Base-by-base conservation (phyloP, 371 early-diverging fungal genomes). In the Actinomucor elegans region DNA sequence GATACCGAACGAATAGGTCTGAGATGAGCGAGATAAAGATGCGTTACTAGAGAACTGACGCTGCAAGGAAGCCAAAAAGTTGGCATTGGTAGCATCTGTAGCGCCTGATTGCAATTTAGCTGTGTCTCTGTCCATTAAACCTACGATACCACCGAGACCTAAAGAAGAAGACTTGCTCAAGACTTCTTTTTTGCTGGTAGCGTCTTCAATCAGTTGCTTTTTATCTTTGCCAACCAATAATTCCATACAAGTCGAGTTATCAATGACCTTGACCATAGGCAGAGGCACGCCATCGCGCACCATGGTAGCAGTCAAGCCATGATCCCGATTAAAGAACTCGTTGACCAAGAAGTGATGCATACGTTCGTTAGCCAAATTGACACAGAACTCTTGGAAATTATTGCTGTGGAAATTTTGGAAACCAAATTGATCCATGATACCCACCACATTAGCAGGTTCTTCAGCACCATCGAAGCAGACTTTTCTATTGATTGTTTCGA, bases 291-390 rank as follows among this genome's bases (percentile, higher is more conserved):
- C 73, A 42, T 78, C 79, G 3, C 61, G 57, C 2, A 59, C 3
- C 73, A 77, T 77, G 23, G 56, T n/a, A 0, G 54, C 74, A 59
- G 83, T 80, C 27, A 79, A 51, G 3, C 88, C 88, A 12, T 66
- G 61, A 11, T 72, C 79, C 28, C 63, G 50, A 21, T 48, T 64
- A 47, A 70, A 94, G 67, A 62, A 82, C 72, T 62, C 89, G 71
- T 59, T 74, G 61, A 56, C 75, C 57, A 89, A 53, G 57, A 80
- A 91, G n/a, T 87, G 81, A 38, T 87, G 81, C 23, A 95, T 67
- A 26, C 89, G 84, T 67, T 96, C 96, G 59, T 90, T 92, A 32
- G 94, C 92, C 62, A 90, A 84, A 61, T 96, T 94, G 62, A 64
- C 58, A 8, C 84, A 80, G 56, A 96, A 88, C 48, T 89, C 85